Conservation (phyloP, 805 yeast genomes). For the Debaryomyces castellii region DNA sequence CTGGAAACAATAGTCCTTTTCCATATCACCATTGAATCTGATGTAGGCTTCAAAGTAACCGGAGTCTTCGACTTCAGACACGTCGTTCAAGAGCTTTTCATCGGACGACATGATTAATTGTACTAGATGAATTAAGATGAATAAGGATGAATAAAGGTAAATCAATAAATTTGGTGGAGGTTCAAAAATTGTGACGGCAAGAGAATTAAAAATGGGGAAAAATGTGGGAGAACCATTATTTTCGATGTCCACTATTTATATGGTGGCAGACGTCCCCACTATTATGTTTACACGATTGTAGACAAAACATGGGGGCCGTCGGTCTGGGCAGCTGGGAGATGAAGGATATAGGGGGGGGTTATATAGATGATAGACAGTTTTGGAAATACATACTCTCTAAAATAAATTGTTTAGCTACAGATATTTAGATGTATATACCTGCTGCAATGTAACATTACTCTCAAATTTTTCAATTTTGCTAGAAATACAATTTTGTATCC, state of each 20-base stretch:
- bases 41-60: conserved; percentile 55
- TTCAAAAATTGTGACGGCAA: background rate
- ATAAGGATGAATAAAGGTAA: background rate
- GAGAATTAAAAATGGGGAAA: background rate
- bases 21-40: conserved; percentile 81
- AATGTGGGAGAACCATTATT: background rate
- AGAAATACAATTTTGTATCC: too few relatives aligned
- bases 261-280: background rate
- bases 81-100: conserved; percentile 22
- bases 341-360: too few relatives aligned
- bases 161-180: background rate
- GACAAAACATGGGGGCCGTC: background rate
- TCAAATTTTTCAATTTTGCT: too few relatives aligned
- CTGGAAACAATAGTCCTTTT: conserved; percentile 87
- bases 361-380: too few relatives aligned
- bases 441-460: too few relatives aligned
- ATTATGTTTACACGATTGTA: background rate
- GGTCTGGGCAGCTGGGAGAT: too few relatives aligned
- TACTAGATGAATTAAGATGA: background rate
- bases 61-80: conserved; percentile 21
- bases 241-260: background rate
- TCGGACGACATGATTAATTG: conserved; percentile 13
- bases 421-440: too few relatives aligned
- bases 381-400: too few relatives aligned
- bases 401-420: too few relatives aligned